Conservation (phyloP, 2,329 filamentous ascomycete genomes). For the Colletotrichum euphorbiae region DNA sequence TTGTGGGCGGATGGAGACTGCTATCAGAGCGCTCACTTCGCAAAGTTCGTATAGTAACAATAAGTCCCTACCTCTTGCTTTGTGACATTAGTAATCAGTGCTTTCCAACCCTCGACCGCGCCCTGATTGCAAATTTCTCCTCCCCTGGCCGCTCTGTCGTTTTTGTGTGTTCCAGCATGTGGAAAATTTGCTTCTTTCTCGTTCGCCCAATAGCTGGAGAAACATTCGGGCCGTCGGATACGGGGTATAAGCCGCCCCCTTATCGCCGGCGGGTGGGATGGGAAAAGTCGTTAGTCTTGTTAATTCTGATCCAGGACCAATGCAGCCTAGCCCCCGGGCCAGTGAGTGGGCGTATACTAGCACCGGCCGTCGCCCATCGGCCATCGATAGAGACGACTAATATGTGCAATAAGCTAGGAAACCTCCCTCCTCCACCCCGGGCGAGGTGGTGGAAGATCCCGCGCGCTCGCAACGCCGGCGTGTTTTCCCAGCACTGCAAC, state of each 20-base stretch:
- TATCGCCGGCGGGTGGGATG: constrained; percentile 30
- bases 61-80: no score
- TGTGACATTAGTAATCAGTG: no score
- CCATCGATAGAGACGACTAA: constrained; percentile 6
- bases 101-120: no score
- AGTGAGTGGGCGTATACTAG: no score
- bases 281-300: constrained; percentile 8
- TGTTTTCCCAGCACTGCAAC: constrained; percentile 16
- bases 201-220: background rate
- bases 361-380: no score
- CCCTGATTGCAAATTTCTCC: no score
- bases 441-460: constrained; percentile 28
- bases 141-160: no score
- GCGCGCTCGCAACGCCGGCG: constrained; percentile 23
- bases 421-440: constrained; percentile 13
- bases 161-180: no score
- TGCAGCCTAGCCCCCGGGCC: constrained; percentile 27
- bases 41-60: no score
- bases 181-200: background rate
- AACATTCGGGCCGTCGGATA: constrained; percentile 28
- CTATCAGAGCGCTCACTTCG: background rate
- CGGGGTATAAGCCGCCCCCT: constrained; percentile 8
- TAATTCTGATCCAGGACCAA: constrained; percentile 18
- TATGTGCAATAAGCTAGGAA: no score
- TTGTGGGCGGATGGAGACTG: background rate